Base-by-base conservation (phyloP, 306 rosid genomes). In the Glycyrrhiza uralensis region DNA sequence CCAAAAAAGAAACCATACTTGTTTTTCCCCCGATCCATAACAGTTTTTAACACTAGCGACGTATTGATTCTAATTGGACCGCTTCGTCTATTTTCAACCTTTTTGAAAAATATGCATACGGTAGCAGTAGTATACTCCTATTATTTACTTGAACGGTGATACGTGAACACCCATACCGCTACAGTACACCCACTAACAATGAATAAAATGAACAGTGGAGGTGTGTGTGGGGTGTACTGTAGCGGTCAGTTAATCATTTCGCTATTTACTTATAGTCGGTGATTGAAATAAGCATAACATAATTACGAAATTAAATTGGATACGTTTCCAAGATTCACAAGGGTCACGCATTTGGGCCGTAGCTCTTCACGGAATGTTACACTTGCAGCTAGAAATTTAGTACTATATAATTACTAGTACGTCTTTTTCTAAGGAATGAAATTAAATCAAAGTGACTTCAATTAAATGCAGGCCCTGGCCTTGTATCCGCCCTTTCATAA, bases 391-490 rank as follows among this genome's bases (percentile, higher is more conserved):
- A 60, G 39, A 22, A 32, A 56, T n/a, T n/a, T n/a, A n/a, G n/a
- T n/a, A n/a, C n/a, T n/a, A n/a, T n/a, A n/a, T n/a, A n/a, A 15
- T 11, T 60, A 17, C 1, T 6, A 9, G 32, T 12, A 7, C 10
- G 42, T 12, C 15, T 17, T 20, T 72, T 20, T n/a, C 6, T 1
- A 28, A 20, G 18, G 12, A 52, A 26, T 24, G 22, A 29, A 51
- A 33, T n/a, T n/a, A n/a, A n/a, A 33, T 61, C 20, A 63, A 74
- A 39, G 18, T 72, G 29, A 64, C 62, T 42, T 56, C 22, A 74
- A 50, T 61, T 65, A 23, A 72, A 56, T 68, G 61, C 72, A 74
- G 80, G 57, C 60, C 69, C 19, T 24, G 64, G 20, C 28, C 30
- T 28, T 46, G 24, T 6, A 14, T 32, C n/a, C 45, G 66, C 26